phyloP scores from a whole-genome alignment of 2,329 filamentous ascomycete genomes.

The Elsinoe perseae region DNA sequence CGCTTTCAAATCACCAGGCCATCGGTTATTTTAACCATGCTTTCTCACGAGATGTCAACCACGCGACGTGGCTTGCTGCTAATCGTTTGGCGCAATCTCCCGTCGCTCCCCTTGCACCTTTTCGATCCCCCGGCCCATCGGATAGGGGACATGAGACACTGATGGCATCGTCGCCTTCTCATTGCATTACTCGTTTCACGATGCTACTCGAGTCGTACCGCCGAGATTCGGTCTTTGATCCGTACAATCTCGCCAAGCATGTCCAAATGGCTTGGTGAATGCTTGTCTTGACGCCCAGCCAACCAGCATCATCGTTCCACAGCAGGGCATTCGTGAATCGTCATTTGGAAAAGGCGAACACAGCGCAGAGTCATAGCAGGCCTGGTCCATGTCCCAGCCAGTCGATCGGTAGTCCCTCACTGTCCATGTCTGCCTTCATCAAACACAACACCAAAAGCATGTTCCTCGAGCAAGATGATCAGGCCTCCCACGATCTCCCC shows the following conservation, averaged over 20 bases:
- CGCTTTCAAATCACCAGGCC: neutral
- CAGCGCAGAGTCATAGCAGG: neutral
- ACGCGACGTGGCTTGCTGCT: slow-evolving; percentile 1
- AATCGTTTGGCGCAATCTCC: neutral
- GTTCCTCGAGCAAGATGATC: neutral
- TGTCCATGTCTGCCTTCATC: neutral
- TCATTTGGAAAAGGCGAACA: neutral
- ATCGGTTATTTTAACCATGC: neutral
- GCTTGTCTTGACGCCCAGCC: neutral
- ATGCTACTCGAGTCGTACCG: neutral
- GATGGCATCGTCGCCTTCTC: neutral
- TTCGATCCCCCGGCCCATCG: neutral
- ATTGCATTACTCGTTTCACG: neutral
- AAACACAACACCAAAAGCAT: neutral
- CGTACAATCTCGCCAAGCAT: neutral
- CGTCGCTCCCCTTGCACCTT: neutral
- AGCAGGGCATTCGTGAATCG: neutral
- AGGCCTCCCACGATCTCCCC: neutral
- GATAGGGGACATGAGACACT: neutral
- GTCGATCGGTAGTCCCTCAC: neutral
- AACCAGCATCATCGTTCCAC: neutral
- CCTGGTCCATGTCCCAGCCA: too few relatives aligned
- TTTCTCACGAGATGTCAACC: neutral
- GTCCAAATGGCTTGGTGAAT: neutral
- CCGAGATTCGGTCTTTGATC: neutral